Percentiles rank a stretch among this genome's conserved stretches.
Conservation (phyloP, 805 yeast species). For the Cyberlindnera amylophila region DNA sequence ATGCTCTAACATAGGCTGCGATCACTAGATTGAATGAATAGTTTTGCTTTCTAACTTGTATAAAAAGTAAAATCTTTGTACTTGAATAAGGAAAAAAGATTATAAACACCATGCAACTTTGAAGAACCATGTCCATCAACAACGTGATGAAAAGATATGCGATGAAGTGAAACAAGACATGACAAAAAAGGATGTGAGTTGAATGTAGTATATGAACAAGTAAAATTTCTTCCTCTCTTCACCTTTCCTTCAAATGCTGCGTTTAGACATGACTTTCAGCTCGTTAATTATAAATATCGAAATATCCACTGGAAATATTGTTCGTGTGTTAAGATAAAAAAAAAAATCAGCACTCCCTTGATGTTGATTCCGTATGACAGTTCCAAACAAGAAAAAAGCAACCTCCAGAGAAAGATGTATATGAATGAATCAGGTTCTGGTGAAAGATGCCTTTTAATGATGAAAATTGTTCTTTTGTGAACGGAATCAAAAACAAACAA, state of each 20-base stretch:
- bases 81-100: slow-evolving; percentile 5
- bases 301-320: slow-evolving; percentile 3
- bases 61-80: slow-evolving; percentile 3
- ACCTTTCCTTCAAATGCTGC: background rate
- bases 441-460: background rate
- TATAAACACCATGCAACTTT: slow-evolving; percentile 12
- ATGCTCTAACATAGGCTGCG: too few species aligned
- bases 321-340: background rate
- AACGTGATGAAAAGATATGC: background rate
- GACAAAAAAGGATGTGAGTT: slow-evolving; percentile 3
- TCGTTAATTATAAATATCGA: slow-evolving; percentile 16
- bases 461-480: slow-evolving; percentile 6
- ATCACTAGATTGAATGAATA: too few species aligned
- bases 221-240: slow-evolving; percentile 1
- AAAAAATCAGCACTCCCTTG: too few species aligned
- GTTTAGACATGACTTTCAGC: slow-evolving; percentile 6
- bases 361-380: slow-evolving; percentile 1
- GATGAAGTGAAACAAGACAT: background rate
- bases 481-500: slow-evolving; percentile 1
- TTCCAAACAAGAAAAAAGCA: slow-evolving; percentile 2
- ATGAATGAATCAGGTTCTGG: too few species aligned
- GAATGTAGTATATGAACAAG: slow-evolving; percentile 14
- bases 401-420: slow-evolving; percentile 1
- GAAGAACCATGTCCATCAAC: background rate
- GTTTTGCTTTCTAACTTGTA: background rate